These are phyloP conservation scores for Luzula sylvatica DNA, from an alignment of 176 grass and related monocot genomes.

Conservation along the genomic window DNA sequence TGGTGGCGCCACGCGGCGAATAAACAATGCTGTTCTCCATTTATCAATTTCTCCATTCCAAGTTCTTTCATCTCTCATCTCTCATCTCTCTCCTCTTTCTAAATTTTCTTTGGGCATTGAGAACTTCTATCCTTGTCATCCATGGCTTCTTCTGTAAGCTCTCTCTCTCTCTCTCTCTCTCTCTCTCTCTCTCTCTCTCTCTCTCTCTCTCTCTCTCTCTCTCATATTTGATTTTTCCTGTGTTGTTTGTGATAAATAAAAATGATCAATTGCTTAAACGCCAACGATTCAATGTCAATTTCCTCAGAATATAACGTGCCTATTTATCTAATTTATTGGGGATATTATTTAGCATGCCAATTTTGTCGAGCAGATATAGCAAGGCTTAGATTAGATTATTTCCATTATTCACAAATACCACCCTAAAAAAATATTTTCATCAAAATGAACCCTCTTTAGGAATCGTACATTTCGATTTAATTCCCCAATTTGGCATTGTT, in stretches of 20 bases:
- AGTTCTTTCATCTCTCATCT: neutral
- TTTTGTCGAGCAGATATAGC: too few relatives aligned
- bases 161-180: too few relatives aligned
- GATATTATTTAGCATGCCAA: too few relatives aligned
- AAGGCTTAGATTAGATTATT: neutral
- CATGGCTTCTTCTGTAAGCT: slow-evolving; percentile 35
- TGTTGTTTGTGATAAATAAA: neutral
- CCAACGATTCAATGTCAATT: too few relatives aligned
- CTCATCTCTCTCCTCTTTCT: neutral
- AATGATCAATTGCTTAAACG: too few relatives aligned
- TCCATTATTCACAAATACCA: neutral
- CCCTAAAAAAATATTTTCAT: too few relatives aligned
- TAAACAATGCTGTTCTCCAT: slow-evolving; percentile 20
- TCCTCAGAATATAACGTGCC: too few relatives aligned
- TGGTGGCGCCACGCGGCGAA: slow-evolving; percentile 24
- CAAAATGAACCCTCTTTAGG: neutral
- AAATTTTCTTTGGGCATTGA: slow-evolving; percentile 6
- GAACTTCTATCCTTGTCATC: neutral
- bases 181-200: too few relatives aligned
- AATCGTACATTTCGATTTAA: neutral
- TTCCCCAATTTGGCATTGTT: too few relatives aligned
- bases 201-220: neutral
- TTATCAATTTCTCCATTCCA: neutral
- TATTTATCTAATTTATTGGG: too few relatives aligned
- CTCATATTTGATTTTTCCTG: neutral